These are phyloP conservation scores for Aspergillus olivimuriae DNA, from an alignment of 495 filamentous ascomycete genomes.

Conservation along the genomic window DNA sequence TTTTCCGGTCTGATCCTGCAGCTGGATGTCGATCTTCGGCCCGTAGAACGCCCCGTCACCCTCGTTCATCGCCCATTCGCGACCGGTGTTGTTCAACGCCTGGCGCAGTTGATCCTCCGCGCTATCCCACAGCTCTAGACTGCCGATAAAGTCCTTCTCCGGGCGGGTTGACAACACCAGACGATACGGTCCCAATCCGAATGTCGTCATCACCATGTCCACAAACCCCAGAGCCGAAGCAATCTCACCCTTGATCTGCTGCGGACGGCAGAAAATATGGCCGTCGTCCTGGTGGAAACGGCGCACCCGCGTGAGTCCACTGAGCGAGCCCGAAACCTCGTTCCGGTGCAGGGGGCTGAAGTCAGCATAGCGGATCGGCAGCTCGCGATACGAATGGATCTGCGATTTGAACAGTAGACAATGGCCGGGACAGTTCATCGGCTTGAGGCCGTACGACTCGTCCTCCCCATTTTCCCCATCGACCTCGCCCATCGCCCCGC, in stretches of 20 bases:
- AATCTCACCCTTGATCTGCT: constrained; percentile 79
- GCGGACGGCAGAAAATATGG: constrained; percentile 86
- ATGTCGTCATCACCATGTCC: constrained; percentile 65
- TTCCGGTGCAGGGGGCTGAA: constrained; percentile 91
- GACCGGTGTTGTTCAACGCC: constrained; percentile 60
- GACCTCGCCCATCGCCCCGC: constrained; percentile 44
- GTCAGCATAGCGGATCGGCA: constrained; percentile 88
- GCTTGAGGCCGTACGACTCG: constrained; percentile 84
- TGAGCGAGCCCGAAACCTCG: constrained; percentile 79
- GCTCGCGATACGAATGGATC: constrained; percentile 67
- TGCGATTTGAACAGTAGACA: constrained; percentile 78
- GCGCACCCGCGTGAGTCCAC: constrained; percentile 79
- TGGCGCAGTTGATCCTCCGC: constrained; percentile 68
- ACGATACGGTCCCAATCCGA: constrained; percentile 67
- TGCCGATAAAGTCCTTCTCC: constrained; percentile 69
- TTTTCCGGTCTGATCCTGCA: constrained; percentile 77
- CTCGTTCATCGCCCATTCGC: constrained; percentile 63
- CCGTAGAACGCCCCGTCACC: constrained; percentile 94
- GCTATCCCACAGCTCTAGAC: constrained; percentile 69
- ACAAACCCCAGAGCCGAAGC: constrained; percentile 73
- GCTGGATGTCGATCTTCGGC: constrained; percentile 88
- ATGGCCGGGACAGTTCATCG: constrained; percentile 96
- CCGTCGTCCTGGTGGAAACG: constrained; percentile 97
- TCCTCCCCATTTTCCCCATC: constrained; percentile 50
- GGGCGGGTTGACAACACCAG: constrained; percentile 79